Evolutionary conservation across 495 filamentous ascomycete species (phyloP).

Genomic region (Aspergillus biplanus): DNA sequence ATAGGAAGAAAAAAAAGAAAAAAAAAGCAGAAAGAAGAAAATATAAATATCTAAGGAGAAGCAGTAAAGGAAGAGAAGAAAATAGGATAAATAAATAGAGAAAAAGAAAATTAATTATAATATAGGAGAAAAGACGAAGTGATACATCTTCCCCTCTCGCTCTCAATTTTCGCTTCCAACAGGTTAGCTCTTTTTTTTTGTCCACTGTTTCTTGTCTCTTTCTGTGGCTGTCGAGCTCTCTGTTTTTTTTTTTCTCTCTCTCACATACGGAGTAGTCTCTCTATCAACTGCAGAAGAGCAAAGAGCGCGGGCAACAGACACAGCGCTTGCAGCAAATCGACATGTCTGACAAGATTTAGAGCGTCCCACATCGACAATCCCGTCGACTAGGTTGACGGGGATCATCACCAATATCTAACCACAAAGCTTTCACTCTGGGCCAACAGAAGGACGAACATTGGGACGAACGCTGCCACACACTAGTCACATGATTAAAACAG

Average conservation of each 20-base stretch:
- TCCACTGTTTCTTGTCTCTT: slow-evolving; percentile 8
- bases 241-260: neutral
- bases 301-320: slow-evolving; percentile 25
- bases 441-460: slow-evolving; percentile 26
- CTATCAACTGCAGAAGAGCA: slow-evolving; percentile 24
- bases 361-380: slow-evolving; percentile 30
- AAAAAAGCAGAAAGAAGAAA: slow-evolving; percentile 3
- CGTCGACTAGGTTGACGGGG: slow-evolving; percentile 24
- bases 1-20: slow-evolving; percentile 13
- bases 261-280: neutral
- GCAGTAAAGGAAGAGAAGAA: slow-evolving; percentile 1
- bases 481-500: slow-evolving; percentile 47
- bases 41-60: slow-evolving; percentile 4
- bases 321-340: slow-evolving; percentile 29
- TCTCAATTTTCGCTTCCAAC: no score
- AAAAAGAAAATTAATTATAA: slow-evolving; percentile 23
- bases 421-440: slow-evolving; percentile 19
- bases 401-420: slow-evolving; percentile 21
- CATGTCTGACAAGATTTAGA: slow-evolving; percentile 33
- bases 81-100: slow-evolving; percentile 10
- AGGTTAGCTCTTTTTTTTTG: slow-evolving; percentile 1
- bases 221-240: neutral
- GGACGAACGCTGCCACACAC: slow-evolving; percentile 25
- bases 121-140: slow-evolving; percentile 26
- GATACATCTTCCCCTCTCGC: slow-evolving; percentile 27